phyloP scores from a whole-genome alignment of 805 yeast species.

The Yarrowia bubula region DNA sequence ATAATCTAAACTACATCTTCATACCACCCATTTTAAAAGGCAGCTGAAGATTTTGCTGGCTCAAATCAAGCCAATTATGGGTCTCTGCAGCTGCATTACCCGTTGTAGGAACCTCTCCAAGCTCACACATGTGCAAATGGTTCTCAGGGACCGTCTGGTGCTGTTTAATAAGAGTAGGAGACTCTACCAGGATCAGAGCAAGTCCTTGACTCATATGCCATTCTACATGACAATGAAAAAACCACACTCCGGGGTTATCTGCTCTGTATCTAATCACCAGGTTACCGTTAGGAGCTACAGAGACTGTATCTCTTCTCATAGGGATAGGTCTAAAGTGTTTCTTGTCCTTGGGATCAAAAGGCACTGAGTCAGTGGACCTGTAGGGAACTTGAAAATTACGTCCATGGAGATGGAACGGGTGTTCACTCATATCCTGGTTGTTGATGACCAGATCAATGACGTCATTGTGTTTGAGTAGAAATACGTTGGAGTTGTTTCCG shows the following conservation, averaged over 20 bases:
- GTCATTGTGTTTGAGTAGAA: slow-evolving; percentile 63
- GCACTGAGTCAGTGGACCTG: slow-evolving; percentile 60
- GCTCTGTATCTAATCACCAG: slow-evolving; percentile 85
- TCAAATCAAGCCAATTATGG: slow-evolving; percentile 58
- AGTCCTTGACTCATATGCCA: slow-evolving; percentile 98
- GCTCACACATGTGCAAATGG: slow-evolving; percentile 58
- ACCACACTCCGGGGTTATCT: slow-evolving; percentile 97
- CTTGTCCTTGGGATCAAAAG: slow-evolving; percentile 57
- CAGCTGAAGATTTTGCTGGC: slow-evolving; percentile 69
- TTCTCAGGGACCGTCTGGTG: slow-evolving; percentile 51
- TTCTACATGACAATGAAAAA: slow-evolving; percentile 97
- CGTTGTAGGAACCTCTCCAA: slow-evolving; percentile 48
- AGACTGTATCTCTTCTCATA: slow-evolving; percentile 74
- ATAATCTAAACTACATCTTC: too few species aligned
- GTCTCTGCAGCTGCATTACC: slow-evolving; percentile 92
- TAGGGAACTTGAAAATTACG: slow-evolving; percentile 79
- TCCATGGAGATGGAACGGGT: slow-evolving; percentile 98
- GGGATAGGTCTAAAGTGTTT: slow-evolving; percentile 66
- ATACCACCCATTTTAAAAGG: too few species aligned
- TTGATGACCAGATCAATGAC: slow-evolving; percentile 79
- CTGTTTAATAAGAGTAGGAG: slow-evolving; percentile 60
- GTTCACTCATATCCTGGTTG: slow-evolving; percentile 86
- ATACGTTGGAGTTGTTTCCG: slow-evolving; percentile 54
- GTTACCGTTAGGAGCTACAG: slow-evolving; percentile 79
- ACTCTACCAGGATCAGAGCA: slow-evolving; percentile 72